phyloP scores from a whole-genome alignment of 805 yeast species.

The Candida ulmi region DNA sequence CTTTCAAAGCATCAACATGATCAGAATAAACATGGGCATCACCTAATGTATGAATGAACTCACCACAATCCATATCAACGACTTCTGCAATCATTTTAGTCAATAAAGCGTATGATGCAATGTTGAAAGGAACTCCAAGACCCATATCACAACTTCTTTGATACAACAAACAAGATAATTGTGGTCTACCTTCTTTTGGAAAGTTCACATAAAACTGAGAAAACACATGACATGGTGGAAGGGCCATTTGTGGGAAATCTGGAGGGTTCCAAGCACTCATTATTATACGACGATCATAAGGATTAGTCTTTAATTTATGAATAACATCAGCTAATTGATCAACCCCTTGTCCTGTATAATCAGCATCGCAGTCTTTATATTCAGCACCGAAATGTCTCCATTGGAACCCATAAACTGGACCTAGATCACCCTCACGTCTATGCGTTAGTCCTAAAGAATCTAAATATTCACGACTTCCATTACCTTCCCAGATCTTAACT shows the following conservation, averaged over 20 bases:
- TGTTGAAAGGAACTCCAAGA: constrained; percentile 97
- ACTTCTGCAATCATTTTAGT: constrained; percentile 94
- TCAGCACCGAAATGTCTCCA: constrained; percentile 99
- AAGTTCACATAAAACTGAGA: constrained; percentile 91
- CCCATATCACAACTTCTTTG: constrained; percentile 99
- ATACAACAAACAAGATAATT: constrained; percentile 80
- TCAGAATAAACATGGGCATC: constrained; percentile 94
- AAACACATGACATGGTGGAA: constrained; percentile 97
- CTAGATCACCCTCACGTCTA: constrained; percentile 89
- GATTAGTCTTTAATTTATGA: constrained; percentile 74
- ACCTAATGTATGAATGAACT: constrained; percentile 91
- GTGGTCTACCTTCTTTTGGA: constrained; percentile 59
- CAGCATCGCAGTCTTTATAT: constrained; percentile 79
- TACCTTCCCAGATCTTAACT: constrained; percentile 98
- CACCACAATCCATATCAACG: constrained; percentile 94
- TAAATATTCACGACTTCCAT: constrained; percentile 87
- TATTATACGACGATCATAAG: constrained; percentile 91
- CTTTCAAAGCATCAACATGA: constrained; percentile 85
- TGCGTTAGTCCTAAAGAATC: constrained; percentile 76
- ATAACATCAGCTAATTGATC: constrained; percentile 86
- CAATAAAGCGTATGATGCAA: constrained; percentile 90
- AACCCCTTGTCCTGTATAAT: constrained; percentile 81
- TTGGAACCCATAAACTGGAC: constrained; percentile 98
- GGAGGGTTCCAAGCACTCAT: constrained; percentile 99
- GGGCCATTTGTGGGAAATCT: constrained; percentile 88